Evolutionary conservation across 805 yeast species (phyloP).

Genomic region (Sungouiella thailandica): DNA sequence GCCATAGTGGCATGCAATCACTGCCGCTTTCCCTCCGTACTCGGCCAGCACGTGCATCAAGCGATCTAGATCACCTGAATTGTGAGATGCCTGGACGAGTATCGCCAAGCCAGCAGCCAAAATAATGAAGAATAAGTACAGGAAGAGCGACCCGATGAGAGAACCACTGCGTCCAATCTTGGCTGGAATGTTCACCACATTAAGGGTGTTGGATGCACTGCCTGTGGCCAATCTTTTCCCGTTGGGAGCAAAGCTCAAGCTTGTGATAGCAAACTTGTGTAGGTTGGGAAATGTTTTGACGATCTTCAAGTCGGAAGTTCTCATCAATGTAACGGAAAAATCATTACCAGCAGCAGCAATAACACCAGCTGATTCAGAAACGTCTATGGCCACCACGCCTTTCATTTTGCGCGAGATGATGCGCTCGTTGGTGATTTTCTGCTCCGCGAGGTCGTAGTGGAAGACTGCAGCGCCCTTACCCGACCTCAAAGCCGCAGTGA

Average conservation of each 20-base stretch:
- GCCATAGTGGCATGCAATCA: conserved; percentile 9
- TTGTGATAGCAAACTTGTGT: conserved; percentile 76
- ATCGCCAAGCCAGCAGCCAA: conserved; percentile 29
- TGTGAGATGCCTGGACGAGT: conserved; percentile 30
- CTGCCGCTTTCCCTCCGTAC: conserved; percentile 14
- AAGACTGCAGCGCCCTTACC: conserved; percentile 38
- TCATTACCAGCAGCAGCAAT: conserved; percentile 62
- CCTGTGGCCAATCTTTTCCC: conserved; percentile 65
- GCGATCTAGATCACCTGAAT: conserved; percentile 30
- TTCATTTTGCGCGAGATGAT: conserved; percentile 44
- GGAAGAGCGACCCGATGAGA: conserved; percentile 28
- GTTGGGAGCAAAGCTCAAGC: conserved; percentile 62
- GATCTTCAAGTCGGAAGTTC: conserved; percentile 46
- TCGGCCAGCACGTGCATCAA: conserved; percentile 15
- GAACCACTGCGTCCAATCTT: conserved; percentile 41
- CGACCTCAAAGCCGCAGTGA: conserved; percentile 27
- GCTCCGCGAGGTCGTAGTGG: conserved; percentile 39
- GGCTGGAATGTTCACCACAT: conserved; percentile 55
- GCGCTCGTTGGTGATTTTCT: conserved; percentile 38
- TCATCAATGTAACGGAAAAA: conserved; percentile 56
- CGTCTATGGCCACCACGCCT: conserved; percentile 49
- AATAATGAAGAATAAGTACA: conserved; percentile 27
- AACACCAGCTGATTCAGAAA: conserved; percentile 39
- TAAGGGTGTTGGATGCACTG: conserved; percentile 72
- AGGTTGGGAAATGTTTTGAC: conserved; percentile 52